These are phyloP conservation scores for Coniosporium apollinis DNA, from an alignment of 495 filamentous ascomycete species.

Conservation along the genomic window DNA sequence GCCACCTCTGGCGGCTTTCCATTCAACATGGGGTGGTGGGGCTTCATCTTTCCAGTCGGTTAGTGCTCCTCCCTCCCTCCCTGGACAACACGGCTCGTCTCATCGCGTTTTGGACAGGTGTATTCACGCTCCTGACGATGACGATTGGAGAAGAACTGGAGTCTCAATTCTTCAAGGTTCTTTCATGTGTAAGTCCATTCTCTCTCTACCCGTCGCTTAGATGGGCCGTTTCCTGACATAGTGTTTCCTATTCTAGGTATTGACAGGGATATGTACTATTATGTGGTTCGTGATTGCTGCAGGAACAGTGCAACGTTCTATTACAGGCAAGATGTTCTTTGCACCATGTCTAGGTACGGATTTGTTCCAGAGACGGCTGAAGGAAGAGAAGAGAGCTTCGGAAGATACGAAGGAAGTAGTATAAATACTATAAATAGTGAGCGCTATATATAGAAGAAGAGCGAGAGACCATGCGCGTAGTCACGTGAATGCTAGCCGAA, in stretches of 20 bases:
- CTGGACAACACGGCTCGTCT: not conserved
- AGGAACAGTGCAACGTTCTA: constrained; percentile 2
- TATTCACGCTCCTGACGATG: constrained; percentile 34
- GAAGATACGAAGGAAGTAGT: too few relatives aligned
- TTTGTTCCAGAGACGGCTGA: not conserved
- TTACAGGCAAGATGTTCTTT: constrained; percentile 6
- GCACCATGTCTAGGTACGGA: constrained; percentile 6
- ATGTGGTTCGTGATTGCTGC: constrained; percentile 4
- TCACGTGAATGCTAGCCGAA: too few relatives aligned
- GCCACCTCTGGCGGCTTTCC: constrained; percentile 30
- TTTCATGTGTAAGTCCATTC: constrained; percentile 8
- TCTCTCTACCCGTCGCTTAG: not conserved
- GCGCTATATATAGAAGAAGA: too few relatives aligned
- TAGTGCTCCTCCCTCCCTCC: not conserved
- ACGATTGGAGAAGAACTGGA: constrained; percentile 32
- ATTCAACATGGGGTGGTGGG: constrained; percentile 56
- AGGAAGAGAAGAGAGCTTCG: constrained; percentile 1
- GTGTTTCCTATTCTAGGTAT: not conserved
- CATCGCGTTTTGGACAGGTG: constrained; percentile 10
- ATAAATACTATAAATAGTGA: too few relatives aligned
- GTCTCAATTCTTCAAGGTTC: constrained; percentile 36
- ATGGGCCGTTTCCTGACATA: not conserved
- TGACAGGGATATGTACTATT: constrained; percentile 1
- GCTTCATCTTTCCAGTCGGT: constrained; percentile 44
- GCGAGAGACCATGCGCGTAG: too few relatives aligned